Base-by-base conservation (phyloP, 371 early-diverging fungal genomes). In the Mucor saturninus region DNA sequence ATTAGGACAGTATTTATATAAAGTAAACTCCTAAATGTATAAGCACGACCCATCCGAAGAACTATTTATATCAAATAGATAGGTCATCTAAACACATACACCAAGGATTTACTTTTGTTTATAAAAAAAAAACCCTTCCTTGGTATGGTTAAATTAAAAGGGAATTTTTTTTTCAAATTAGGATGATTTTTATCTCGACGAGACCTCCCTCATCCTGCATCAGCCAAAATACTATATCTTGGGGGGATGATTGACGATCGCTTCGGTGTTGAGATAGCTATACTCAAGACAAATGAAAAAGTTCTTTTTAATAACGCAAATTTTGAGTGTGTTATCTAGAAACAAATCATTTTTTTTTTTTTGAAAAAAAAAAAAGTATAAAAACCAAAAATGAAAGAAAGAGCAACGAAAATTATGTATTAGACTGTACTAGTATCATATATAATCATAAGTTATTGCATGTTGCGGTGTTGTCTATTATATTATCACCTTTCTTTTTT, bases 91-190 rank as follows among this genome's bases (percentile, higher is more conserved):
- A 40, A 51, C 53, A 52, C 14, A 57, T 37, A 42, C 48, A 58
- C 49, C 58, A 48, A 58, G 58, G 49, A 58, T 58, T 58, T 49
- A 37, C 56, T 59, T 13, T 65, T 65, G 65, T 65, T 65, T 65
- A 55, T 46, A 50, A 13, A 50, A 50, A 50, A 38, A 52, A 21
- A 55, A 39, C 37, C 50, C 39, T 60, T 55, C 39, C 59, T 65
- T 56, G 49, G 62, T 67, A 46, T 67, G 67, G 67, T 53, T 67
- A 67, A 46, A 67, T 67, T 67, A 67, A 67, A 62, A 32, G 52
- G 51, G 38, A 35, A 49, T 53, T 46, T 42, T 42, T 55, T 56
- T 49, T 45, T 59, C 65, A 28, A 48, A 56, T 56, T 63, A 50
- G 40, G 42, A 26, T 26, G 15, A 59, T 65, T 65, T 45, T 55